phyloP scores from a whole-genome alignment of 306 rosid species.

The Castanea sativa region DNA sequence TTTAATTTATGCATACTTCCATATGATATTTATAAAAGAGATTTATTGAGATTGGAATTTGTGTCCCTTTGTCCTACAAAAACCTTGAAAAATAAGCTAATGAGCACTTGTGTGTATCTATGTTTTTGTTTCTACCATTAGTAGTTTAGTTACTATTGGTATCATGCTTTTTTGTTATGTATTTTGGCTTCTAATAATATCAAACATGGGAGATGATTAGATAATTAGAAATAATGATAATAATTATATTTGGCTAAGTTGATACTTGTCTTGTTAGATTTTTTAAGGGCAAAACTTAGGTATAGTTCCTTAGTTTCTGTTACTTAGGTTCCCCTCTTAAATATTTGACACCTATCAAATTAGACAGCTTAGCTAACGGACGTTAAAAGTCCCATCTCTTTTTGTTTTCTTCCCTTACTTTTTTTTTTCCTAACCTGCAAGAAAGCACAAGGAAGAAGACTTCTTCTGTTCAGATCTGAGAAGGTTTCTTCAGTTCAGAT shows the following conservation, averaged over 20 bases:
- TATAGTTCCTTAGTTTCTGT: too few species aligned
- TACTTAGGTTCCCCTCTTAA: too few species aligned
- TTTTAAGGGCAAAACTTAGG: neutral
- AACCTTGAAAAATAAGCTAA: neutral
- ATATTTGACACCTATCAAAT: too few species aligned
- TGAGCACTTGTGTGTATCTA: neutral
- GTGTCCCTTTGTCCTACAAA: neutral
- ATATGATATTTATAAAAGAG: neutral
- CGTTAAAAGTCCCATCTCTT: too few species aligned
- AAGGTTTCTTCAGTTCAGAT: too few species aligned
- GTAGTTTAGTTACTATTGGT: neutral
- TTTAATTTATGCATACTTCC: neutral
- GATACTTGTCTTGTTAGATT: neutral
- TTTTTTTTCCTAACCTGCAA: too few species aligned
- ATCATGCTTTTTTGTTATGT: neutral
- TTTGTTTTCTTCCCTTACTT: too few species aligned
- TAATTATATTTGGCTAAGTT: neutral
- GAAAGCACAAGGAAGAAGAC: too few species aligned
- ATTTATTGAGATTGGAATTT: neutral
- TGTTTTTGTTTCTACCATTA: neutral
- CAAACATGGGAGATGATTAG: neutral
- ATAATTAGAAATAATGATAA: neutral
- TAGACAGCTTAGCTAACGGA: too few species aligned
- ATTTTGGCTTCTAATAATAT: neutral
- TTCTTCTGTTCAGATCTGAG: too few species aligned